Base-by-base conservation (phyloP, 2,329 filamentous ascomycete genomes). In the Ophiosphaerella narmari region DNA sequence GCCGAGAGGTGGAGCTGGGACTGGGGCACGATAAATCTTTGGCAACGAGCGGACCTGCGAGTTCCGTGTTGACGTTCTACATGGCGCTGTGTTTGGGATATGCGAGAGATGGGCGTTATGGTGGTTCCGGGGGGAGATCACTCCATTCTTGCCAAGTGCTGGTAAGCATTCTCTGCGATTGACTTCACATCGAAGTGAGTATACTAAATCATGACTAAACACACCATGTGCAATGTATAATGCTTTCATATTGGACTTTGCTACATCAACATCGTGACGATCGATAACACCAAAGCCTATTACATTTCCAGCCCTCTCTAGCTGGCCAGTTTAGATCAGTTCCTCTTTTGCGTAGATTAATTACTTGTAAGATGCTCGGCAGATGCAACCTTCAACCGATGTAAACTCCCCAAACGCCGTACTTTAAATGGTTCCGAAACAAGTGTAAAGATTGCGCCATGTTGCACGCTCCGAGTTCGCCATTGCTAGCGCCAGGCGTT, bases 101-200 rank as follows among this genome's bases (percentile, higher is more conserved):
- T 29, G 18, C 18, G 26, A 29, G 26, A 29, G 6, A 7, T 4
- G n/a, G 40, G 40, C 39, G 33, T 26, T 37, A 18, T 44, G 12
- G n/a, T 37, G 32, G n/a, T 35, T 24, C 52, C 38, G 41, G 44
- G 43, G 14, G 21, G 4, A 54, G 48, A 49, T 18, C 39, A 48
- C 11, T 48, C 48, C 50, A 49, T 55, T 52, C 36, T 45, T 60
- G 57, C 57, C 57, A 59, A 59, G 55, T 51, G 55, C 55, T 55
- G 53, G 57, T 52, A 48, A 43, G 37, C 49, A 52, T 54, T 52
- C 47, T 46, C 24, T 42, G 14, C 11, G 4, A 39, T 26, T 32
- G 33, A 35, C 38, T 26, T 48, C 41, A 41, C 37, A 38, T 26
- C 29, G 42, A 29, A 29, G 11, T 3, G 11, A 29, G 6, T 11